phyloP scores from a whole-genome alignment of 106 monocot species.

The Triglochin maritima region DNA sequence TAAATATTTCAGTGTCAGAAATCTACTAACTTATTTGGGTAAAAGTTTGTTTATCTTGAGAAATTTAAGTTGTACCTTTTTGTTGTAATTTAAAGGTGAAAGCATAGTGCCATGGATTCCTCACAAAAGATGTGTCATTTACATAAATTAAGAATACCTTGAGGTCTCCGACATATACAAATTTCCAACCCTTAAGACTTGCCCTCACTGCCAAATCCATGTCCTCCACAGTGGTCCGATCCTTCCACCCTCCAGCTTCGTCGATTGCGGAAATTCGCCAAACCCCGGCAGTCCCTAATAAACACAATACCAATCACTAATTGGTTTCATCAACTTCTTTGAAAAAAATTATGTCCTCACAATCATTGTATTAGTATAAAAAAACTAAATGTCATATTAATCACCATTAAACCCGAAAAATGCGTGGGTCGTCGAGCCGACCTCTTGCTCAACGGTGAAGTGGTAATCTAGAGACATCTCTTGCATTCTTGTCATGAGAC shows the following conservation, averaged over 20 bases:
- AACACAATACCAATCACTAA: not conserved
- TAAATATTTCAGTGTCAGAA: no score
- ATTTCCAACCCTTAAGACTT: constrained; percentile 18
- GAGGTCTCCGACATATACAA: constrained; percentile 10
- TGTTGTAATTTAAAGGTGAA: not conserved
- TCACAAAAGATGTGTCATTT: not conserved
- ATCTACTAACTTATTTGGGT: no score
- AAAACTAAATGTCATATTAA: not conserved
- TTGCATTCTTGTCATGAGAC: constrained; percentile 23
- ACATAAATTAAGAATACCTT: not conserved
- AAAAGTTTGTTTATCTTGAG: no score
- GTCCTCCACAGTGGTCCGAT: constrained; percentile 15
- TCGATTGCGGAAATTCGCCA: constrained; percentile 13
- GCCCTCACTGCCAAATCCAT: constrained; percentile 17
- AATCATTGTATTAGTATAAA: not conserved
- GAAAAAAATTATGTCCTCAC: not conserved
- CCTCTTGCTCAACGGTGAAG: constrained; percentile 19
- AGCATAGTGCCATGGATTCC: not conserved
- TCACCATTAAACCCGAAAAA: constrained; percentile 23
- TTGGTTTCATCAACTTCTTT: not conserved
- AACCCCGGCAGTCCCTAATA: constrained; percentile 15
- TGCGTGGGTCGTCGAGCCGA: constrained; percentile 12
- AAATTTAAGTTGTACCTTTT: no score
- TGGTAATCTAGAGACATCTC: constrained; percentile 28
- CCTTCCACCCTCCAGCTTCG: constrained; percentile 21